phyloP scores from a whole-genome alignment of 2,329 filamentous ascomycete genomes.

The Zymoseptoria passerinii region DNA sequence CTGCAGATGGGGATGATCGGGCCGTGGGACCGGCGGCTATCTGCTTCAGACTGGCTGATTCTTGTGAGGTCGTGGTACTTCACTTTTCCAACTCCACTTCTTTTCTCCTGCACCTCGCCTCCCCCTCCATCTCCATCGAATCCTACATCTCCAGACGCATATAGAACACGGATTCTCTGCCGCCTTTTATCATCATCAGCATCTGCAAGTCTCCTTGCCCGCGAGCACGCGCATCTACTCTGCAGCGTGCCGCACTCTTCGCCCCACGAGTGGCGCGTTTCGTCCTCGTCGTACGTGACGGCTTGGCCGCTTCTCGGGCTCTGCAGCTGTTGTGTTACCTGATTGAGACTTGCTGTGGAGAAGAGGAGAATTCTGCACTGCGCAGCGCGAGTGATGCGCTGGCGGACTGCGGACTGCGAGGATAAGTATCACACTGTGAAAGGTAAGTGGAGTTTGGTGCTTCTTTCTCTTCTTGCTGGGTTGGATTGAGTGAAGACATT shows the following conservation, averaged over 20 bases:
- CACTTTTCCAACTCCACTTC: neutral
- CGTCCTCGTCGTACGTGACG: neutral
- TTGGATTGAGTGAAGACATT: neutral
- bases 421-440: neutral
- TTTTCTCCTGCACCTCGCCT: neutral
- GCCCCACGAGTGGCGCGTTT: neutral
- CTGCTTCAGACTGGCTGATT: neutral
- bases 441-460: neutral
- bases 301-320: neutral
- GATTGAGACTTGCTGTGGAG: neutral
- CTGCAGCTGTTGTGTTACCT: neutral
- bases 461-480: neutral
- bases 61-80: neutral
- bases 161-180: neutral
- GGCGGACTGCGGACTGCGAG: neutral
- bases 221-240: neutral
- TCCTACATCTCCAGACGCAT: neutral
- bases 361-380: neutral
- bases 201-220: neutral
- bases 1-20: neutral
- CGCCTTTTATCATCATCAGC: neutral
- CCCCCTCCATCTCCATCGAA: neutral
- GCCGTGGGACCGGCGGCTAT: neutral
- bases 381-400: neutral
- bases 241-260: neutral